A percentile compares a stretch with the other conserved stretches of the same genome.
These are phyloP conservation scores for Fusarium palustre DNA, from an alignment of 2,329 filamentous ascomycete species.

Conservation along the genomic window DNA sequence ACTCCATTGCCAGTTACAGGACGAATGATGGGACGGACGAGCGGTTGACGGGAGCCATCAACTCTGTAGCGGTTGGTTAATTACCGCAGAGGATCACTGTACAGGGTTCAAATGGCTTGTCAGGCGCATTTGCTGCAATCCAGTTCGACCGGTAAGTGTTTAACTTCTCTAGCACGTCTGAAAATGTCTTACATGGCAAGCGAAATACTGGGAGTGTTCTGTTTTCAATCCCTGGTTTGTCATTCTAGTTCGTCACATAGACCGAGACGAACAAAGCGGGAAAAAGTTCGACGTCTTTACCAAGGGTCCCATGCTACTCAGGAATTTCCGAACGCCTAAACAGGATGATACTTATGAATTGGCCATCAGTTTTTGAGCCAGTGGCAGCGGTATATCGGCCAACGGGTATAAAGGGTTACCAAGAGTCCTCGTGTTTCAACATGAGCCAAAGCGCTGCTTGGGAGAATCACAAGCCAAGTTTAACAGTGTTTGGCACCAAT, in stretches of 20 bases:
- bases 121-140: slow-evolving; percentile 22
- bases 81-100: slow-evolving; percentile 33
- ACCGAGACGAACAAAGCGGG: slow-evolving; percentile 10
- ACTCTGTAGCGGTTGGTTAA: slow-evolving; percentile 36
- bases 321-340: slow-evolving; percentile 19
- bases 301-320: slow-evolving; percentile 37
- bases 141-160: slow-evolving; percentile 35
- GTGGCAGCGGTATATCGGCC: neutral
- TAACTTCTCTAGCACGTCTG: slow-evolving; percentile 20
- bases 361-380: slow-evolving; percentile 11
- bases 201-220: slow-evolving; percentile 4
- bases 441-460: slow-evolving; percentile 5
- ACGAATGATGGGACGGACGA: slow-evolving; percentile 35
- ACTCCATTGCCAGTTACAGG: slow-evolving; percentile 21
- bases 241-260: slow-evolving; percentile 3
- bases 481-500: slow-evolving; percentile 18
- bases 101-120: slow-evolving; percentile 28
- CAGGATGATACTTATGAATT: slow-evolving; percentile 7
- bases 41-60: slow-evolving; percentile 28
- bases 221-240: slow-evolving; percentile 17
- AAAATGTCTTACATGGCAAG: slow-evolving; percentile 22
- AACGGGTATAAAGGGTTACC: neutral
- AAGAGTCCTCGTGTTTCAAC: neutral
- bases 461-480: slow-evolving; percentile 21
- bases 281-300: slow-evolving; percentile 8